Evolutionary conservation across 2,329 filamentous ascomycete genomes (phyloP), one percentile per base, ranked within the genome.

Genomic region (Talaromyces verruculosus): DNA sequence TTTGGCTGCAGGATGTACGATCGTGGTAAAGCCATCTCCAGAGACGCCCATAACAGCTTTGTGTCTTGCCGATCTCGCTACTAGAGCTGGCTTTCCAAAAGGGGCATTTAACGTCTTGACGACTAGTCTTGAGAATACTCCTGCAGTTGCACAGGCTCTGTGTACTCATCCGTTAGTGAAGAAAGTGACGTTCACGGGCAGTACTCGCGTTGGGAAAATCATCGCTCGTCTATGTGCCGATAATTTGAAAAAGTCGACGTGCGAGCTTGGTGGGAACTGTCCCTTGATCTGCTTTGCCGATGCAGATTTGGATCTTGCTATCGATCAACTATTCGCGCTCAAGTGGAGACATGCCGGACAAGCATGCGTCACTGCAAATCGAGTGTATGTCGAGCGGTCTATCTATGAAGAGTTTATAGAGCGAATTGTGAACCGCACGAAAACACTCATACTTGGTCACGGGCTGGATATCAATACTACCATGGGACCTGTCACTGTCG

Each of bases 11-110:
- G 89, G 89, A 0, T 91, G 89, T 73, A 88, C 89, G 1, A 91
- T 93, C 87, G 82, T 93, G 35, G 82, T 87, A 17, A 92, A 92
- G 78, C 88, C 89, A 1, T 89, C 87, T 3, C 89, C 89, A 0
- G 89, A 92, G 75, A 88, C 86, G 0, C 86, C 87, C 0, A 79
- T 88, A 39, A 84, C 84, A 1, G 82, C 84, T 0, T 75, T 88
- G 17, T 80, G 82, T 2, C 73, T 88, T n/a, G 86, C 72, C 0
- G 69, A 79, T 47, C 75, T 89, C 37, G 85, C 86, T 11, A 76
- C 80, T 57, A 76, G 83, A 55, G 85, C 85, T 3, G 85, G 85
- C 0, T 85, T 89, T 66, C 84, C 85, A 0, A 82, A 84, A 17
- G 87, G 87, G 2, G 85, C 86, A 5, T 81, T 89, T 63, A 88